A percentile compares a stretch with the other conserved stretches of the same genome.
These are phyloP conservation scores for Globisporangium uncinulatum DNA, from an alignment of 352 stramenopile species.

Conservation along the genomic window DNA sequence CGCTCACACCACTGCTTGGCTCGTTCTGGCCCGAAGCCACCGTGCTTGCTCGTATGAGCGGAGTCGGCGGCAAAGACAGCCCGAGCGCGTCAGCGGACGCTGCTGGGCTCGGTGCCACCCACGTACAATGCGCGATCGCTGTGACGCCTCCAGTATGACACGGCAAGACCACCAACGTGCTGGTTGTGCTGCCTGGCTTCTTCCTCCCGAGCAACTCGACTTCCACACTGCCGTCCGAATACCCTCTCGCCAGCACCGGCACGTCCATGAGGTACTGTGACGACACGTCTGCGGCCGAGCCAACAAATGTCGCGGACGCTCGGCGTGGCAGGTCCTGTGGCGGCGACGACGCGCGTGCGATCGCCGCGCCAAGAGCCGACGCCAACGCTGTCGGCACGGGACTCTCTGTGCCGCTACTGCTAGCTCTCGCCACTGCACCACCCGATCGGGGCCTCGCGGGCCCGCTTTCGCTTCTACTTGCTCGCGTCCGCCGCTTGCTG, in stretches of 20 bases:
- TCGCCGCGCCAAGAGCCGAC: conserved; percentile 24
- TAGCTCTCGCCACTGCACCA: neutral
- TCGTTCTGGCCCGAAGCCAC: neutral
- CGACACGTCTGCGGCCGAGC: neutral
- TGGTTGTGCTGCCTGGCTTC: conserved; percentile 3
- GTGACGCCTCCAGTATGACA: conserved; percentile 41
- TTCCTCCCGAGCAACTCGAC: conserved; percentile 25
- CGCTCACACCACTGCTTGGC: neutral
- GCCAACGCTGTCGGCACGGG: conserved; percentile 19
- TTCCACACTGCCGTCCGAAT: conserved; percentile 39
- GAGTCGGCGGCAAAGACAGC: neutral
- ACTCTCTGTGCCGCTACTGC: neutral
- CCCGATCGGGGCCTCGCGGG: neutral
- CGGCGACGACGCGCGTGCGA: conserved; percentile 5
- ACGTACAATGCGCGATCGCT: conserved; percentile 42
- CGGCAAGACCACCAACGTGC: conserved; percentile 9
- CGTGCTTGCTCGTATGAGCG: conserved; percentile 1
- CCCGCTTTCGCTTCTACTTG: conserved; percentile 6
- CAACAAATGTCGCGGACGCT: conserved; percentile 2
- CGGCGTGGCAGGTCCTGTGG: conserved; percentile 1
- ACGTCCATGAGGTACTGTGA: conserved; percentile 53
- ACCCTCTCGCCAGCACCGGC: conserved; percentile 43
- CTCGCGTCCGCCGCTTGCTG: conserved; percentile 23
- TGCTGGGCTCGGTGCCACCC: conserved; percentile 9
- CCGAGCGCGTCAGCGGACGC: neutral